These are phyloP conservation scores for Microdochium paspali DNA, from an alignment of 2,329 filamentous ascomycete genomes.

Conservation along the genomic window DNA sequence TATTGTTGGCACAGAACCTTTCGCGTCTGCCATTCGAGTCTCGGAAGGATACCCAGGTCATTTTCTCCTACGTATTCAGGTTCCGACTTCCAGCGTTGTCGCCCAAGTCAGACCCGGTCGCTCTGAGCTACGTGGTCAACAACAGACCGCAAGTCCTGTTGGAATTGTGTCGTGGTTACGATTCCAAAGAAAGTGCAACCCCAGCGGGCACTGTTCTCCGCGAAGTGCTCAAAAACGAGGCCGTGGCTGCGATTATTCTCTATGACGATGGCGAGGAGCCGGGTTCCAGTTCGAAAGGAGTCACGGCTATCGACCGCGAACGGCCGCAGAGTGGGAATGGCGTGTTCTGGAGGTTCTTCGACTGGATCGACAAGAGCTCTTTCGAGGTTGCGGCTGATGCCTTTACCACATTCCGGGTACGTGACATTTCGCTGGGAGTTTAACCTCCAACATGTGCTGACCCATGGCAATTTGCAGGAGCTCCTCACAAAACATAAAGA, in stretches of 20 bases:
- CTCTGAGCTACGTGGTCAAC: slow-evolving; percentile 81
- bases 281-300: slow-evolving; percentile 64
- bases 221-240: slow-evolving; percentile 83
- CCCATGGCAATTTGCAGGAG: slow-evolving; percentile 46
- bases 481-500: slow-evolving; percentile 90
- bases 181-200: slow-evolving; percentile 82
- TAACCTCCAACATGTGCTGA: slow-evolving; percentile 4
- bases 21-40: slow-evolving; percentile 88
- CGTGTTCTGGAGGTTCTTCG: slow-evolving; percentile 94
- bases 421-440: slow-evolving; percentile 13
- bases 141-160: slow-evolving; percentile 80
- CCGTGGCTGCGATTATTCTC: slow-evolving; percentile 80
- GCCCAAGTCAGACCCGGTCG: slow-evolving; percentile 65
- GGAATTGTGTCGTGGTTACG: slow-evolving; percentile 81
- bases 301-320: slow-evolving; percentile 69
- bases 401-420: slow-evolving; percentile 91
- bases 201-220: slow-evolving; percentile 83
- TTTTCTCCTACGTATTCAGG: slow-evolving; percentile 90
- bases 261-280: slow-evolving; percentile 76
- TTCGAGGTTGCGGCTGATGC: slow-evolving; percentile 97
- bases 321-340: slow-evolving; percentile 68
- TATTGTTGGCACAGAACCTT: slow-evolving; percentile 72
- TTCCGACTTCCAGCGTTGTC: slow-evolving; percentile 67
- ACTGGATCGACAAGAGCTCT: slow-evolving; percentile 92
- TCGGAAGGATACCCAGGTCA: slow-evolving; percentile 89